These are phyloP conservation scores for Cladorrhinum sp. DNA, from an alignment of 2,329 filamentous ascomycete genomes.

Conservation along the genomic window DNA sequence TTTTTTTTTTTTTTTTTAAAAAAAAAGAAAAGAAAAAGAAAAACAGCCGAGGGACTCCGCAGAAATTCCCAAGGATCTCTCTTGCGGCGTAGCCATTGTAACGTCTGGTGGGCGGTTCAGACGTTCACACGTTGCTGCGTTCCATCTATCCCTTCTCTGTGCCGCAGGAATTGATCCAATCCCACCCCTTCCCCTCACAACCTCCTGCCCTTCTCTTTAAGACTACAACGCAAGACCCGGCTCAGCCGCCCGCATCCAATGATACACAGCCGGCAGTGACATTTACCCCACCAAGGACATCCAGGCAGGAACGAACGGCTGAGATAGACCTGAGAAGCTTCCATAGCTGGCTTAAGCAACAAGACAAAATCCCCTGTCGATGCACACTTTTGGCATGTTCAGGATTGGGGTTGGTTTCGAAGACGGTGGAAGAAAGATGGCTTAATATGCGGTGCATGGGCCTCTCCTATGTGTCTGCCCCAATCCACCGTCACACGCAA, in stretches of 20 bases:
- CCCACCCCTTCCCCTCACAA: not conserved
- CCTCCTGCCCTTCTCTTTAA: not conserved
- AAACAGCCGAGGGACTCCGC: not conserved
- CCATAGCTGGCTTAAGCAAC: not conserved
- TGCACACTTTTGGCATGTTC: not conserved
- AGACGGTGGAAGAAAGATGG: not conserved
- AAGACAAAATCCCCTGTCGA: not conserved
- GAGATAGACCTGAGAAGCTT: not conserved
- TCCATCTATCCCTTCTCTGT: not conserved
- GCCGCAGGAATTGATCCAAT: not conserved
- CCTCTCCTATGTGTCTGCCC: not conserved
- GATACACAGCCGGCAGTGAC: not conserved
- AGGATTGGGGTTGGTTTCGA: not conserved
- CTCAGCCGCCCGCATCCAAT: conserved; percentile 2
- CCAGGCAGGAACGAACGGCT: not conserved
- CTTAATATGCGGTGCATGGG: not conserved
- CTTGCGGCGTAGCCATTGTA: not conserved
- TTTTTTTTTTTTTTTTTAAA: no score
- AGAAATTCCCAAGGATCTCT: not conserved
- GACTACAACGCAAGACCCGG: not conserved
- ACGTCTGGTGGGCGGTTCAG: not conserved
- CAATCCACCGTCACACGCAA: not conserved
- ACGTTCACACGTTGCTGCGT: not conserved
- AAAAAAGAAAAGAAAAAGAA: no score
- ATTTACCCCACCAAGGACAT: not conserved